phyloP scores from a whole-genome alignment of 2,329 filamentous ascomycete genomes.

The Saccharata proteae region DNA sequence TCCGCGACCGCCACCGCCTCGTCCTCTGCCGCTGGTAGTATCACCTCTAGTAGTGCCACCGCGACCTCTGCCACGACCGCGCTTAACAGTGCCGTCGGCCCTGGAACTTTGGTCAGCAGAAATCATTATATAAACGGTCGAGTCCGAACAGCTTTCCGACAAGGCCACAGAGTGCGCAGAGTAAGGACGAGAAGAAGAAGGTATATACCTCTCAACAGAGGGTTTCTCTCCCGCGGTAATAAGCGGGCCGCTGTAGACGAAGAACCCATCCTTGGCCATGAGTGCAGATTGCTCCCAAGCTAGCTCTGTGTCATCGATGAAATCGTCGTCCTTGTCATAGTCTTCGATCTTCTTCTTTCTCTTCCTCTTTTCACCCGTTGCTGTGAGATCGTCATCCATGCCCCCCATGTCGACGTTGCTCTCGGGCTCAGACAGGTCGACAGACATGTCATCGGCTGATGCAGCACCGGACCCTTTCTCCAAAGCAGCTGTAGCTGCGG shows the following conservation, averaged over 20 bases:
- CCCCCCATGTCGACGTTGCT: constrained; percentile 86
- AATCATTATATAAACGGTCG: background rate
- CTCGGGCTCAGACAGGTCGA: constrained; percentile 57
- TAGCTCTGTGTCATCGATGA: constrained; percentile 82
- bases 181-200: background rate
- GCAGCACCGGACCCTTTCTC: constrained; percentile 62
- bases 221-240: constrained; percentile 77
- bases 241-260: constrained; percentile 89
- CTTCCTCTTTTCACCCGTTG: constrained; percentile 53
- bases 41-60: constrained; percentile 35
- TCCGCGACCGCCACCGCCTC: constrained; percentile 47
- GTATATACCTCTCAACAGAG: constrained; percentile 46
- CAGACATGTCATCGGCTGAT: constrained; percentile 66
- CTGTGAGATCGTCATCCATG: constrained; percentile 28
- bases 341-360: constrained; percentile 62
- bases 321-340: constrained; percentile 56
- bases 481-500: constrained; percentile 73
- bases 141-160: background rate
- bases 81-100: constrained; percentile 60
- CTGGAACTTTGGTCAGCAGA: constrained; percentile 31
- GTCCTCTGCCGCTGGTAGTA: constrained; percentile 23
- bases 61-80: constrained; percentile 46
- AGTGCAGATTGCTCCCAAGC: constrained; percentile 93
- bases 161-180: no score
- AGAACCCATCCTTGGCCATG: constrained; percentile 91